A percentile compares a stretch with the other conserved stretches of the same genome.
Conservation (phyloP, 331 rosid genomes). For the Acacia concinna region DNA sequence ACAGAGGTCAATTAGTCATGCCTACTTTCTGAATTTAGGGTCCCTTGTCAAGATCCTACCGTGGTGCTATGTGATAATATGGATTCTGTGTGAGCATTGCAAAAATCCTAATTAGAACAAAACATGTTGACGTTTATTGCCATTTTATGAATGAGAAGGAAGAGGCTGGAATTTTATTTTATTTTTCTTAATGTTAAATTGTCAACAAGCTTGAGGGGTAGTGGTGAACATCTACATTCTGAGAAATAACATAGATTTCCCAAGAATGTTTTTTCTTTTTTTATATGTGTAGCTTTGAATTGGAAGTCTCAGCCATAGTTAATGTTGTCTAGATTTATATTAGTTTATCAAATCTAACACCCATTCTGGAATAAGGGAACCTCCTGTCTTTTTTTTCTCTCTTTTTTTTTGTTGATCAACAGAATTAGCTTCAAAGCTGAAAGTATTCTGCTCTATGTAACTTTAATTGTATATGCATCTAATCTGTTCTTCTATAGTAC, state of each 20-base stretch:
- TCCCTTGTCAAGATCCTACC: not conserved
- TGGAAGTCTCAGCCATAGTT: not conserved
- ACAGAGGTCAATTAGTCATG: not conserved
- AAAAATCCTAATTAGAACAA: not conserved
- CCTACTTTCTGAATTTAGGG: not conserved
- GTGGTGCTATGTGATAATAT: not conserved
- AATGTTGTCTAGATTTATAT: not conserved
- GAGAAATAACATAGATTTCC: not conserved
- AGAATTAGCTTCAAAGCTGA: constrained; percentile 1
- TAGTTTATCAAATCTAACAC: not conserved
- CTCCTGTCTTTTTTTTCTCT: not conserved
- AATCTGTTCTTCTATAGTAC: constrained; percentile 14
- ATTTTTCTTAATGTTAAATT: not conserved
- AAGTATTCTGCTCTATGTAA: constrained; percentile 7
- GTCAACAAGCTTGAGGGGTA: not conserved
- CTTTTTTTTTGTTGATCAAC: not conserved
- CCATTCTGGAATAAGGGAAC: not conserved
- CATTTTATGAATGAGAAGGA: not conserved
- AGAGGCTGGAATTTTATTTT: not conserved
- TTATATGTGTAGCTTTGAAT: not conserved
- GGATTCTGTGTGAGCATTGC: not conserved
- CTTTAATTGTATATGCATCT: constrained; percentile 17
- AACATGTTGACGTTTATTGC: not conserved
- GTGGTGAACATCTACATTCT: not conserved
- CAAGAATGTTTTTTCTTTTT: not conserved